Percentiles rank a stretch among this genome's conserved stretches.
Conservation (phyloP, 345 rosid species). For the Lepidium sativum region DNA sequence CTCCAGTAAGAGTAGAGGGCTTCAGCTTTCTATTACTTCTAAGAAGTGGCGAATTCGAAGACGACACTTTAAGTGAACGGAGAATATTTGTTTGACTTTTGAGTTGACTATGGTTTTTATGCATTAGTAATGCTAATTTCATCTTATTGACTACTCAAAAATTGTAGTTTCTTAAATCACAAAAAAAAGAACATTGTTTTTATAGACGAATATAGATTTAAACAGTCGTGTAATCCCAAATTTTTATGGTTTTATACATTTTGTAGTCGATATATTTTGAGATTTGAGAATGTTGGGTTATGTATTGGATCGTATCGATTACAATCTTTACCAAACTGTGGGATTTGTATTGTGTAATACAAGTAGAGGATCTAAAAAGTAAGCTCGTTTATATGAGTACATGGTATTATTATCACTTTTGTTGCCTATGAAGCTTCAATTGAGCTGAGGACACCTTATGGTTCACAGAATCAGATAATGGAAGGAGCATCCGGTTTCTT, state of each 20-base stretch:
- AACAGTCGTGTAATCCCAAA: too few species aligned
- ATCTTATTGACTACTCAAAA: too few species aligned
- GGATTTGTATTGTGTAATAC: background rate
- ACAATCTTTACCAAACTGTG: background rate
- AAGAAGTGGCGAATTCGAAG: slow-evolving; percentile 13
- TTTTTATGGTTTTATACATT: too few species aligned
- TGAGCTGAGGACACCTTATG: background rate
- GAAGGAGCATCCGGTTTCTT: slow-evolving; percentile 33
- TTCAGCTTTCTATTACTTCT: background rate
- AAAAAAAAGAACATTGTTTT: too few species aligned
- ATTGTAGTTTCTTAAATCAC: too few species aligned
- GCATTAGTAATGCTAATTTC: too few species aligned
- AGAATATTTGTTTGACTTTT: too few species aligned
- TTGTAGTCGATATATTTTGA: too few species aligned
- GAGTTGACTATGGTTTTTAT: too few species aligned
- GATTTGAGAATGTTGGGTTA: too few species aligned
- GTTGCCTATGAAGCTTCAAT: background rate
- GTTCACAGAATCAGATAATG: slow-evolving; percentile 4
- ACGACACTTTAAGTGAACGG: background rate
- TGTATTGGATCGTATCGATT: too few species aligned
- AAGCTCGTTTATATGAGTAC: background rate
- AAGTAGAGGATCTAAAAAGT: slow-evolving; percentile 3
- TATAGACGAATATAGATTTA: too few species aligned
- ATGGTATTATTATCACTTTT: background rate
- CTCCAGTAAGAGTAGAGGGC: background rate